Percentiles rank a stretch among this genome's conserved stretches.
phyloP scores from a whole-genome alignment of 1,284 basidiomycete species.

The Irpex rosettiformis region DNA sequence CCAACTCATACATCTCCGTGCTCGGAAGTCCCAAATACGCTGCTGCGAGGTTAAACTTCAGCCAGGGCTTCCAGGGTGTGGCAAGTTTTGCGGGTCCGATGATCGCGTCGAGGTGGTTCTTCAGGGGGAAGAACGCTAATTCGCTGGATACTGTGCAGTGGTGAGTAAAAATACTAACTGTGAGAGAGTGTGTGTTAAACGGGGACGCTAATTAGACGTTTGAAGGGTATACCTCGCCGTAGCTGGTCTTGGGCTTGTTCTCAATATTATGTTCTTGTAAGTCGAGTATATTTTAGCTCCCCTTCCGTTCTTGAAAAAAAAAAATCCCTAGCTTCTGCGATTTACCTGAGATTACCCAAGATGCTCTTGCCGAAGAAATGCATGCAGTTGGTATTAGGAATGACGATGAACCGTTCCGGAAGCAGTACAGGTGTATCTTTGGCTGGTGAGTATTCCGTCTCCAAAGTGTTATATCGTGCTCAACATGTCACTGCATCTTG shows the following conservation, averaged over 20 bases:
- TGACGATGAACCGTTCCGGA: slow-evolving; percentile 60
- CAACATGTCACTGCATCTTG: neutral
- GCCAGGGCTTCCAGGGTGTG: slow-evolving; percentile 80
- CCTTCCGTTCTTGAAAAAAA: neutral
- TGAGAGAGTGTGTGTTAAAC: too few species aligned
- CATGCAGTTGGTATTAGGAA: slow-evolving; percentile 38
- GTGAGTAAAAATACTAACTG: slow-evolving; percentile 26
- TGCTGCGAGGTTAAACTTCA: slow-evolving; percentile 77
- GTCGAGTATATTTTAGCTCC: slow-evolving; percentile 19
- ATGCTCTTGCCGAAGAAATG: slow-evolving; percentile 53
- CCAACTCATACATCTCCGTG: slow-evolving; percentile 78
- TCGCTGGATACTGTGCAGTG: slow-evolving; percentile 74
- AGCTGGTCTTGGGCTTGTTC: slow-evolving; percentile 55
- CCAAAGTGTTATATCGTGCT: too few species aligned
- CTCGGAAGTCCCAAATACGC: slow-evolving; percentile 64
- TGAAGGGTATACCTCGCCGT: slow-evolving; percentile 83
- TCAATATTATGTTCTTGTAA: slow-evolving; percentile 69
- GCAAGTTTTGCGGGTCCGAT: slow-evolving; percentile 78
- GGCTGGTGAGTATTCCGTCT: slow-evolving; percentile 38
- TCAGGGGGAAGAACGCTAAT: slow-evolving; percentile 57
- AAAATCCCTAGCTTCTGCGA: slow-evolving; percentile 50
- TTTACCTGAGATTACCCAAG: slow-evolving; percentile 75
- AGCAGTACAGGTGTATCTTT: slow-evolving; percentile 68
- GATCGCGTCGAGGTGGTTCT: slow-evolving; percentile 77
- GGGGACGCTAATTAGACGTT: too few species aligned